phyloP scores from a whole-genome alignment of 495 filamentous ascomycete genomes.

The Pyrenopolyporus hunteri region DNA sequence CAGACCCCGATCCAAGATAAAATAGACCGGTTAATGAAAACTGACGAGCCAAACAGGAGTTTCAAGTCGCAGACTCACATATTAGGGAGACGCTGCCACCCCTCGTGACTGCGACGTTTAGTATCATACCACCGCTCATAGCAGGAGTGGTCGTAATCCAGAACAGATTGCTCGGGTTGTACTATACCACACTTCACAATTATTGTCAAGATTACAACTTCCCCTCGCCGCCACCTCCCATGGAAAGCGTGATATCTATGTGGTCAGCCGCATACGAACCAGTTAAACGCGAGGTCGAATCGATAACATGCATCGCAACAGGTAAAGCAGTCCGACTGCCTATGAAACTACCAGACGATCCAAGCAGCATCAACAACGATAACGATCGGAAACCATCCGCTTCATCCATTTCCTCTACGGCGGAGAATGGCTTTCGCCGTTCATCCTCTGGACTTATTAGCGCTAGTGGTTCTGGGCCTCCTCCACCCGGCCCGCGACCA shows the following conservation, averaged over 20 bases:
- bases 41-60: constrained; percentile 62
- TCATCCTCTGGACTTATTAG: constrained; percentile 46
- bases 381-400: constrained; percentile 23
- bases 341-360: constrained; percentile 53
- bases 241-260: constrained; percentile 70
- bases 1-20: constrained; percentile 3
- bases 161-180: constrained; percentile 79
- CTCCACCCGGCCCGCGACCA: constrained; percentile 39
- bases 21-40: not conserved
- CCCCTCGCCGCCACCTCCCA: constrained; percentile 73
- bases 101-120: constrained; percentile 74
- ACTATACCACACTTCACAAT: constrained; percentile 82
- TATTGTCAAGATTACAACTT: constrained; percentile 76
- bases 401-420: constrained; percentile 23
- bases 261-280: constrained; percentile 73
- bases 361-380: constrained; percentile 13
- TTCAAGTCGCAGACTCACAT: constrained; percentile 80
- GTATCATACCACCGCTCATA: constrained; percentile 79
- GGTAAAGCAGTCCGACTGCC: constrained; percentile 77
- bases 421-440: constrained; percentile 39
- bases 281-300: constrained; percentile 73
- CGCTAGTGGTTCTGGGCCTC: constrained; percentile 27
- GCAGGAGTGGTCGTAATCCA: constrained; percentile 78
- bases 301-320: constrained; percentile 68
- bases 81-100: constrained; percentile 77